These are phyloP conservation scores for Euphrasia confusa DNA, from an alignment of 257 asterid species.

Conservation along the genomic window DNA sequence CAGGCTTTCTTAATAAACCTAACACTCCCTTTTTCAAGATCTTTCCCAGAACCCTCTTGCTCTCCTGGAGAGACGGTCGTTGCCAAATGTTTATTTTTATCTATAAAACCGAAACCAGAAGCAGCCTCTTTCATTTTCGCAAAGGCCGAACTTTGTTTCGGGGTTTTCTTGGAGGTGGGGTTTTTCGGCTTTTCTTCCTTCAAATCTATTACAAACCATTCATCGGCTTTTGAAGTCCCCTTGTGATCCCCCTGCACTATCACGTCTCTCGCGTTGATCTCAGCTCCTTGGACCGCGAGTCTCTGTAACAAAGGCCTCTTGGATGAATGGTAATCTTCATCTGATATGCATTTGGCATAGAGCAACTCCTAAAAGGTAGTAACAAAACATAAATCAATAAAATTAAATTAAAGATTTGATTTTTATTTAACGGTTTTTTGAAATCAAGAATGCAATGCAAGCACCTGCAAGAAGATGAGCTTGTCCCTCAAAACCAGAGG, in stretches of 20 bases:
- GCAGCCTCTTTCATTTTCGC: conserved; percentile 57
- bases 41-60: not conserved
- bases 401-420: too few relatives aligned
- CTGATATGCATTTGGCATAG: conserved; percentile 76
- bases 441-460: not conserved
- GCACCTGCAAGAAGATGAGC: conserved; percentile 87
- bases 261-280: conserved; percentile 68
- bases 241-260: conserved; percentile 36
- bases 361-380: conserved; percentile 51
- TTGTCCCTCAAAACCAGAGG: conserved; percentile 68
- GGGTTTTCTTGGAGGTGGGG: conserved; percentile 29
- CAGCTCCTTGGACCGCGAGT: conserved; percentile 93
- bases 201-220: conserved; percentile 79
- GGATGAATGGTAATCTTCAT: conserved; percentile 84
- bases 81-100: conserved; percentile 35
- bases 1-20: conserved; percentile 47
- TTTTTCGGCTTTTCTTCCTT: conserved; percentile 45
- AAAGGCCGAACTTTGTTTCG: conserved; percentile 29
- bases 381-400: not conserved
- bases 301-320: conserved; percentile 90
- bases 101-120: conserved; percentile 34
- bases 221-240: conserved; percentile 43
- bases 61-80: conserved; percentile 25
- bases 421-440: too few relatives aligned
- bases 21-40: conserved; percentile 27